Evolutionary conservation across 352 stramenopile species (phyloP).

Genomic region (Phytophthora podocarpi): DNA sequence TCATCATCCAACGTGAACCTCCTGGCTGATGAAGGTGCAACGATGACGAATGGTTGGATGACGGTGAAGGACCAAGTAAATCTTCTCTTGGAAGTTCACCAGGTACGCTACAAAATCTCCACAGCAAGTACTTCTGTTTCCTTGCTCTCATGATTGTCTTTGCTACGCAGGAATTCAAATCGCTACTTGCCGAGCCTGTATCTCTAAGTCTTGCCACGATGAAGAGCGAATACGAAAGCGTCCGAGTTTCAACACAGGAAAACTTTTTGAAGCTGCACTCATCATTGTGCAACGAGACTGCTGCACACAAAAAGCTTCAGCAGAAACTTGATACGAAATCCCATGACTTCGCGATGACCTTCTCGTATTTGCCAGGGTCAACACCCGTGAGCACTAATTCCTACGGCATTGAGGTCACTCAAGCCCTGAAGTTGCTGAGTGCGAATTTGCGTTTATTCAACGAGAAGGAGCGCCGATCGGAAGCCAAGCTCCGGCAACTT

Average conservation of each 20-base stretch:
- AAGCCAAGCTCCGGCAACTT: constrained; percentile 56
- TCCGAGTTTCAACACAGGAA: constrained; percentile 60
- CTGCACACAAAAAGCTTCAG: constrained; percentile 52
- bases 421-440: constrained; percentile 35
- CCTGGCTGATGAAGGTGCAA: constrained; percentile 48
- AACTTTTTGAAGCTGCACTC: constrained; percentile 61
- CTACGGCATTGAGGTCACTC: constrained; percentile 32
- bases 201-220: constrained; percentile 75
- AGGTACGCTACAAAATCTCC: constrained; percentile 33
- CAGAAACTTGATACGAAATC: constrained; percentile 68
- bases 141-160: background rate
- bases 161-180: constrained; percentile 69
- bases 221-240: constrained; percentile 79
- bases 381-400: constrained; percentile 22
- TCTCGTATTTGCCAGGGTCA: constrained; percentile 32
- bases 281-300: constrained; percentile 50
- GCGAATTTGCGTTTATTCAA: constrained; percentile 34
- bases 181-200: constrained; percentile 71
- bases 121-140: background rate
- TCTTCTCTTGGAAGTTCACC: constrained; percentile 61
- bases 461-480: constrained; percentile 43
- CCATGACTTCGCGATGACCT: constrained; percentile 42
- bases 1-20: constrained; percentile 34
- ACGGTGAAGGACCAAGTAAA: constrained; percentile 65
- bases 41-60: constrained; percentile 66